Evolutionary conservation across 139 green algal genomes (phyloP), one percentile per base, ranked within the genome.

Genomic region (Picochlorum sp.): DNA sequence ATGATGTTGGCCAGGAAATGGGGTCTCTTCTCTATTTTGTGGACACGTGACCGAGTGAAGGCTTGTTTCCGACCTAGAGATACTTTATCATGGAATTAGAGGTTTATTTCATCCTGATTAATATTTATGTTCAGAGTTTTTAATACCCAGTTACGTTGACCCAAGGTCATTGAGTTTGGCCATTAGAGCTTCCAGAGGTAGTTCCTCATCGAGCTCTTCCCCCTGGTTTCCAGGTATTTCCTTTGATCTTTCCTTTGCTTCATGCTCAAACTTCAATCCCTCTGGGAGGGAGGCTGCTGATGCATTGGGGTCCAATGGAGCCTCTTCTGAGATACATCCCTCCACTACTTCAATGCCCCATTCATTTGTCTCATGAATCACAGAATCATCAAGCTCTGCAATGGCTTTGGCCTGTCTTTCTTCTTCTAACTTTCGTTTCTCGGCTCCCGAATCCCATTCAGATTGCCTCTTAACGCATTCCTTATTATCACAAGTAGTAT

Each of bases 361-460:
- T 49, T 96, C 85, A 63, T 96, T 96, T 32, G 83, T 78, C 16
- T 90, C 81, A 54, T 97, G 89, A 37, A 89, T 70, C 9, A 41
- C 72, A 16, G 26, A 50, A 8, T 80, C 72, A 12, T 61, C 64
- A 20, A 51, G 74, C 0, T 61, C 79, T 7, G 54, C 74, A 20
- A 50, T 65, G 16, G 31, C 67, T 5, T 45, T 58, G 12, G 64
- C 73, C 0, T 44, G 66, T 7, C 71, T 69, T 37, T 49, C 76
- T 20, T 56, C 65, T 4, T 47, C 39, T 47, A 14, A 7, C 10
- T 20, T 16, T 47, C 31, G 35, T 39, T 51, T 65, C 9, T 56
- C 65, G 7, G 69, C 68, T 20, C 39, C 51, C 10, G 44, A 54
- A 33, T 32, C 52, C 54, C 69, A 77, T 41, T 76, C 50, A 4